Percentiles rank a stretch among this genome's conserved stretches.
Evolutionary conservation across 2,329 filamentous ascomycete genomes (phyloP).

Genomic region (Beauveria sp.): DNA sequence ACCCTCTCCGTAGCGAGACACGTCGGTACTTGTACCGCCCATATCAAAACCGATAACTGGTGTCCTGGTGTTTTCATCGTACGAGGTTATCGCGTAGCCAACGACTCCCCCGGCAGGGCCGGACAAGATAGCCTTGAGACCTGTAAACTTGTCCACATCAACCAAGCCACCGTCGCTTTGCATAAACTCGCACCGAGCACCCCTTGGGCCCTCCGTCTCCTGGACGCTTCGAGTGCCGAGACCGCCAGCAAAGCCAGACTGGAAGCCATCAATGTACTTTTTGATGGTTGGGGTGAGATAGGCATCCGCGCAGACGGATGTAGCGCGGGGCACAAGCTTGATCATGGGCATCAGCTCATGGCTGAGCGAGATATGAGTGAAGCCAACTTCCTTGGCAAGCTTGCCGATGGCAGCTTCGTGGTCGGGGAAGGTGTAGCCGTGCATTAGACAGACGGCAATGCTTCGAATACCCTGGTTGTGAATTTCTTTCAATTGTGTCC

Average conservation of each 20-base stretch:
- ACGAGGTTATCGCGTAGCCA: constrained; percentile 85
- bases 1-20: constrained; percentile 77
- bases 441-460: constrained; percentile 85
- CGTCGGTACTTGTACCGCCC: constrained; percentile 89
- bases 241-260: constrained; percentile 71
- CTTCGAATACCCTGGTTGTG: constrained; percentile 64
- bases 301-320: constrained; percentile 35
- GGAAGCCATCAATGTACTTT: constrained; percentile 60
- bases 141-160: constrained; percentile 75
- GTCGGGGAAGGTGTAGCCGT: constrained; percentile 82
- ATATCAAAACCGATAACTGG: constrained; percentile 95
- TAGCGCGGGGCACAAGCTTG: constrained; percentile 34
- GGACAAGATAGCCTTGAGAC: constrained; percentile 76
- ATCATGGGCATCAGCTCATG: constrained; percentile 37
- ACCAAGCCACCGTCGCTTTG: constrained; percentile 72
- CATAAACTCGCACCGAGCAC: constrained; percentile 90
- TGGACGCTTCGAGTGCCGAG: constrained; percentile 70
- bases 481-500: constrained; percentile 52
- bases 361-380: constrained; percentile 60
- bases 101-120: constrained; percentile 91
- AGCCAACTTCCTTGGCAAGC: constrained; percentile 69
- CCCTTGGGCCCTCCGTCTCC: constrained; percentile 53
- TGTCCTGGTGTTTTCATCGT: constrained; percentile 71
- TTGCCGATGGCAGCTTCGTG: constrained; percentile 74
- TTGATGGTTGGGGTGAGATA: constrained; percentile 36